Base-by-base conservation (phyloP, 202 grass and related monocot genomes). In the Panicum virgatum region DNA sequence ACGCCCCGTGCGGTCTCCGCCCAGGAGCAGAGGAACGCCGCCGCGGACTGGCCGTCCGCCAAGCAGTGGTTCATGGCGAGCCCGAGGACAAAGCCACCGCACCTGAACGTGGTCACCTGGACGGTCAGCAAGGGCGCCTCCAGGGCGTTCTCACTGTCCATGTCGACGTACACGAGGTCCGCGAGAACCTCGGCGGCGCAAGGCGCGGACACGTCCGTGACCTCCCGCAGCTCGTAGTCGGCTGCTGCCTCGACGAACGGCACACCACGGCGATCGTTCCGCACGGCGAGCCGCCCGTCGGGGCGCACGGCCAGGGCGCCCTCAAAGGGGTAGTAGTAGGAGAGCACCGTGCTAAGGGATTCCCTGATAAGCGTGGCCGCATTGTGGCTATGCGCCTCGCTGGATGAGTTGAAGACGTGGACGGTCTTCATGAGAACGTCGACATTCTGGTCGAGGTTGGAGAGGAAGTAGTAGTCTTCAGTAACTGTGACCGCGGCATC, bases 11-110 rank as follows among this genome's bases (percentile, higher is more conserved):
- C 84, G 2, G 19, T 75, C 66, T 93, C 91, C 3, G 67, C 81
- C 91, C 84, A 93, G 14, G 78, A 88, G 16, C 81, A 68, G 56
- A 90, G 80, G 83, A 90, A 88, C 60, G 85, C 75, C 11, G 86
- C 87, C 12, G 87, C 47, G 5, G 85, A 87, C 7, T 79, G 26
- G 51, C 85, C 91, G n/a, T 93, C 87, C 0, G 84, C 70, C 47
- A 92, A 56, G 84, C 87, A 84, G 48, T 92, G 87, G 84, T 92
- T 92, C 70, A 84, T 57, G 75, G 91, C 73, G 5, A 93, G 62
- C 13, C 91, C 91, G 34, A 90, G 50, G 44, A 77, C 75, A 32
- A 85, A 85, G 75, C 85, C 87, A 11, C 91, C 85, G 62, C 91
- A 86, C 59, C 44, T 79, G 73, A 92, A 89, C 69, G 52, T 83